Conservation (phyloP, 2,329 filamentous ascomycete genomes). For the Apiospora saccharicola region DNA sequence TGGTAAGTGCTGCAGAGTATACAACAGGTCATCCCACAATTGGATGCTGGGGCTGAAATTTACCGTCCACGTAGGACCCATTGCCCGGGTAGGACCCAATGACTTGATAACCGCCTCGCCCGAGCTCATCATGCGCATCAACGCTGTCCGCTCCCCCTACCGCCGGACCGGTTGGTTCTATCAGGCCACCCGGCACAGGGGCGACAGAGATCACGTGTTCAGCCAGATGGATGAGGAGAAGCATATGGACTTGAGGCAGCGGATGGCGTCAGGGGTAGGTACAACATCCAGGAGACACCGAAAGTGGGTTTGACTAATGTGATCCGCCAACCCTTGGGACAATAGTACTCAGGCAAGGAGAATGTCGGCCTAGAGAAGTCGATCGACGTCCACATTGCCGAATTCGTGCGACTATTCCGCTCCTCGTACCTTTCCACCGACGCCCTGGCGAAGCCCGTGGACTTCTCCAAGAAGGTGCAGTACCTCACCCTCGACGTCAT, state of each 20-base stretch:
- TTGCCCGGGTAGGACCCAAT: slow-evolving; percentile 24
- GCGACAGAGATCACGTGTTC: slow-evolving; percentile 21
- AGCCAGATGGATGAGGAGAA: slow-evolving; percentile 23
- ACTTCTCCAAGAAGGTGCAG: slow-evolving; percentile 3
- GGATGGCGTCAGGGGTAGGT: slow-evolving; percentile 23
- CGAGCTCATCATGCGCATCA: slow-evolving; percentile 26
- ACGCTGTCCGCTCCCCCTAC: slow-evolving; percentile 25
- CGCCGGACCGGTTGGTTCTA: slow-evolving; percentile 25
- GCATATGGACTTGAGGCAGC: slow-evolving; percentile 24
- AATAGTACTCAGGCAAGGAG: slow-evolving; percentile 28
- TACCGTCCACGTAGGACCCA: neutral
- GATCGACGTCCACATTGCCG: slow-evolving; percentile 31
- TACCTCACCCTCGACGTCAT: slow-evolving; percentile 53
- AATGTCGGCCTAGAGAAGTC: slow-evolving; percentile 23
- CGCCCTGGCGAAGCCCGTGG: slow-evolving; percentile 3
- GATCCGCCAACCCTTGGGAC: no score
- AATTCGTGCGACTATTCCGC: slow-evolving; percentile 30
- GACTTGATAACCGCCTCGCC: slow-evolving; percentile 26
- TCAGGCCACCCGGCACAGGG: slow-evolving; percentile 12
- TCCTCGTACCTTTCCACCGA: slow-evolving; percentile 11
- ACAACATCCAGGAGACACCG: no score
- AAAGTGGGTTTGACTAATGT: no score
- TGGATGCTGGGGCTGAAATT: neutral
- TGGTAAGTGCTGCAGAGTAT: neutral
- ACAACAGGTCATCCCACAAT: neutral